A percentile compares a stretch with the other conserved stretches of the same genome.
Conservation (phyloP, 2,329 filamentous ascomycete genomes). For the Trichothecium roseum region DNA sequence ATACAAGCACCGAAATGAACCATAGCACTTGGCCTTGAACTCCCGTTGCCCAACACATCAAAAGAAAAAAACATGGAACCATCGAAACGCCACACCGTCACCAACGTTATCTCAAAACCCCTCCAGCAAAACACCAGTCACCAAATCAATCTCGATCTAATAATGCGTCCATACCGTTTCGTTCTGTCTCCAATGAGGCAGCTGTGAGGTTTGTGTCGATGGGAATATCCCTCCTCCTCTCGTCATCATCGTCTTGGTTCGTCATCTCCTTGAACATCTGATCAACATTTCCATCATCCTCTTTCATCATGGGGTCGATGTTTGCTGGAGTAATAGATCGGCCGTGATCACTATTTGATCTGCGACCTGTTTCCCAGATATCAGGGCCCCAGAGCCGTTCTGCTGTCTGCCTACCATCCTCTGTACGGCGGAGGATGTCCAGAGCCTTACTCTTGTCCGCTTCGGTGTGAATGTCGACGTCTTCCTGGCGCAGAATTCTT, state of each 20-base stretch:
- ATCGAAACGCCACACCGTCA: no score
- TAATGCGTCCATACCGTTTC: conserved; percentile 35
- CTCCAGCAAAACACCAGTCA: no score
- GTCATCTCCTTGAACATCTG: conserved; percentile 48
- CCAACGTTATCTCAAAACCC: no score
- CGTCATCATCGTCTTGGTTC: conserved; percentile 40
- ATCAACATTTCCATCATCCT: conserved; percentile 36
- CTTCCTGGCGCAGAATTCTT: conserved; percentile 32
- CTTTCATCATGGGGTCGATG: conserved; percentile 20
- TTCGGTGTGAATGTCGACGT: conserved; percentile 34
- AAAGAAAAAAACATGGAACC: no score
- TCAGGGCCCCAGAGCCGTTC: conserved; percentile 40
- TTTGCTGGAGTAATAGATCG: conserved; percentile 15
- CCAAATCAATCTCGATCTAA: conserved; percentile 28
- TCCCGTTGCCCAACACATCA: no score
- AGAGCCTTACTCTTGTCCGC: conserved; percentile 38
- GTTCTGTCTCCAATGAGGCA: conserved; percentile 32
- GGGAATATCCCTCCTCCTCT: conserved; percentile 22
- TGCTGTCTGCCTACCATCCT: conserved; percentile 36
- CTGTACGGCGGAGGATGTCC: conserved; percentile 40
- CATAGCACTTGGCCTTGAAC: no score
- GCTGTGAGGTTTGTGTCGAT: conserved; percentile 25
- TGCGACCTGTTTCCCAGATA: conserved; percentile 29
- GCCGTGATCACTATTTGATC: conserved; percentile 15
- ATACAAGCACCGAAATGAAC: no score